Conservation (phyloP, 179 eudicot species). For the Corrigiola litoralis region DNA sequence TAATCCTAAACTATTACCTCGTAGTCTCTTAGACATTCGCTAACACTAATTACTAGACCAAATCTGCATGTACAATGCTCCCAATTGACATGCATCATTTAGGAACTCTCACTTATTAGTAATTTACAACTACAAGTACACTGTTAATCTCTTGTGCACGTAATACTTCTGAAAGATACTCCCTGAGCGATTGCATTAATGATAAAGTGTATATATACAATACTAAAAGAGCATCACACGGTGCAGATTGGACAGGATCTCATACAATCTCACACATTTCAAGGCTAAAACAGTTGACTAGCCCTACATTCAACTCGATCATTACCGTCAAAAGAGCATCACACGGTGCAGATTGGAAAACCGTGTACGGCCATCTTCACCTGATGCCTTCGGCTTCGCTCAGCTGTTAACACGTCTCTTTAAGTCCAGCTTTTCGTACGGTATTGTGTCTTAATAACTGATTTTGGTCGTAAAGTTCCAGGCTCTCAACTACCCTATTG, state of each 20-base stretch:
- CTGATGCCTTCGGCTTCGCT: neutral
- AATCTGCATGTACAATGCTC: neutral
- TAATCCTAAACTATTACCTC: too few species aligned
- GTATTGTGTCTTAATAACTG: conserved; percentile 8
- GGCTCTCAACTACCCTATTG: neutral
- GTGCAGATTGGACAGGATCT: too few species aligned
- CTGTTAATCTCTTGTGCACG: too few species aligned
- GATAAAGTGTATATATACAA: too few species aligned
- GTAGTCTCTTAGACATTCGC: conserved; percentile 11
- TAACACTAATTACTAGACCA: conserved; percentile 11
- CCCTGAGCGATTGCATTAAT: too few species aligned
- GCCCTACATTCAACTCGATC: neutral
- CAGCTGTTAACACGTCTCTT: conserved; percentile 18
- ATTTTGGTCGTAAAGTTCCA: conserved; percentile 7
- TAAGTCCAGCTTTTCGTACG: conserved; percentile 17
- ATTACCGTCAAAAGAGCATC: neutral
- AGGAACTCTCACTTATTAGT: too few species aligned
- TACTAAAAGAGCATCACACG: too few species aligned
- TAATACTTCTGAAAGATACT: too few species aligned
- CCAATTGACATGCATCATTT: too few species aligned
- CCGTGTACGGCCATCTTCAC: conserved; percentile 7
- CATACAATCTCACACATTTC: neutral
- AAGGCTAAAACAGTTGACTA: conserved; percentile 10
- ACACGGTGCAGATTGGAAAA: conserved; percentile 14
- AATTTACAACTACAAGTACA: too few species aligned